Base-by-base conservation (phyloP, 2,329 filamentous ascomycete genomes). In the Aspergillus chevalieri region DNA sequence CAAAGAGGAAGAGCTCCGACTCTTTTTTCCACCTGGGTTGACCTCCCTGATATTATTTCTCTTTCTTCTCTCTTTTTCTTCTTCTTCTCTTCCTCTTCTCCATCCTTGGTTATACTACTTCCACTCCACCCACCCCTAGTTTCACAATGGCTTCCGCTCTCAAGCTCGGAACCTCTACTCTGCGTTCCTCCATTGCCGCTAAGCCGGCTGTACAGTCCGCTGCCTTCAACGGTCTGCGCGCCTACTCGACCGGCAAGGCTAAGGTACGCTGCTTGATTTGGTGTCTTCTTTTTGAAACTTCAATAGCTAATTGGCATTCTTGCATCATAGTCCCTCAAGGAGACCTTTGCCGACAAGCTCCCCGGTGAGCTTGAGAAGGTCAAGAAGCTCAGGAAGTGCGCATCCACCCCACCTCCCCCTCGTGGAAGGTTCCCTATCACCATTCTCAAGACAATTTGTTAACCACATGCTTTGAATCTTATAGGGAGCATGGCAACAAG, bases 341-440 rank as follows among this genome's bases (percentile, higher is more conserved):
- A 98, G 74, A 92, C 90, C 71, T 97, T 98, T 74, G 92, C 92
- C 71, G 91, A 93, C 74, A 86, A 92, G 69, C 81, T 98, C 57
- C 93, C 93, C 65, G 89, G 85, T 73, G 94, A 97, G 84, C 86
- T 96, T 70, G 93, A 98, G 79, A 89, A 97, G 84, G 90, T 98
- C 81, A 98, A 98, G 89, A 85, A 89, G 75, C 85, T 98, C 68
- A 84, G 89, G 75, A 96, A 96, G 89, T 95, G 80, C 72, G 86
- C 76, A 47, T 42, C 4, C 26, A 30, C 26, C 26, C 26, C 26
- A 46, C 28, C 41, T 44, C 50, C 21, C 21, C 33, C 44, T 21
- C 26, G 9, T 36, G 19, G 33, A 3, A 21, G 10, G 6, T 12
- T 15, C 39, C 6, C 22, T 7, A 15, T 41, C 6, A 21, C n/a